These are phyloP conservation scores for Waltergamsia citrina DNA, from an alignment of 2,329 filamentous ascomycete species.

Conservation along the genomic window DNA sequence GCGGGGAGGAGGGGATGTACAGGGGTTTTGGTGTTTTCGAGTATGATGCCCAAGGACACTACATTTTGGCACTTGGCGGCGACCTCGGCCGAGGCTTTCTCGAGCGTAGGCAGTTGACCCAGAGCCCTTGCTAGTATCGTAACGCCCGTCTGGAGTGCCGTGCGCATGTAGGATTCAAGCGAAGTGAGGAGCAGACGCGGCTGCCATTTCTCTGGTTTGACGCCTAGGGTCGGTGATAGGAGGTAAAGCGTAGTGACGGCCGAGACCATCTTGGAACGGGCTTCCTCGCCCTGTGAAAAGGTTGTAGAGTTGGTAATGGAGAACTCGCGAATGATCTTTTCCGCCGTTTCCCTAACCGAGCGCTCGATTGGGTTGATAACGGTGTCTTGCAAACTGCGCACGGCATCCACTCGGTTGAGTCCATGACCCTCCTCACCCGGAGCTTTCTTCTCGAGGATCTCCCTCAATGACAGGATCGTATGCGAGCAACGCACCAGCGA, in stretches of 20 bases:
- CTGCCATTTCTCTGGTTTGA: constrained; percentile 44
- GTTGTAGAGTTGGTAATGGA: constrained; percentile 52
- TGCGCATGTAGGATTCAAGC: constrained; percentile 74
- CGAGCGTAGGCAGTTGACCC: constrained; percentile 70
- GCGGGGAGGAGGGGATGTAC: constrained; percentile 53
- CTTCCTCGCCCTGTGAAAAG: constrained; percentile 62
- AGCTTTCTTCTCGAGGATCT: constrained; percentile 58
- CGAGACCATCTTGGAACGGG: constrained; percentile 61
- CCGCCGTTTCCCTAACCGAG: constrained; percentile 61
- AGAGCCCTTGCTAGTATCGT: constrained; percentile 67
- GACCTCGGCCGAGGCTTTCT: constrained; percentile 73
- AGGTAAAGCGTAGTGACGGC: constrained; percentile 72
- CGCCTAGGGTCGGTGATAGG: constrained; percentile 56
- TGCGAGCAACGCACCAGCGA: constrained; percentile 76
- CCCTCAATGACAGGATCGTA: constrained; percentile 66
- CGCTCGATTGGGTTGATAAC: constrained; percentile 65
- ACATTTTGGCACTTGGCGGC: constrained; percentile 83
- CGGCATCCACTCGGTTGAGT: constrained; percentile 62
- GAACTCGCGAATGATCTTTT: constrained; percentile 78
- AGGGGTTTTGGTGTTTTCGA: constrained; percentile 59
- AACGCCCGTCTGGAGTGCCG: constrained; percentile 69
- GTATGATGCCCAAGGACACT: constrained; percentile 73
- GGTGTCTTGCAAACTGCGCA: constrained; percentile 60
- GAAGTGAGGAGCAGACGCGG: constrained; percentile 67
- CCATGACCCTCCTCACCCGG: constrained; percentile 68